Percentiles rank a stretch among this genome's conserved stretches.
phyloP scores from a whole-genome alignment of 2,329 filamentous ascomycete genomes.

The Arthrobotrys iridis region DNA sequence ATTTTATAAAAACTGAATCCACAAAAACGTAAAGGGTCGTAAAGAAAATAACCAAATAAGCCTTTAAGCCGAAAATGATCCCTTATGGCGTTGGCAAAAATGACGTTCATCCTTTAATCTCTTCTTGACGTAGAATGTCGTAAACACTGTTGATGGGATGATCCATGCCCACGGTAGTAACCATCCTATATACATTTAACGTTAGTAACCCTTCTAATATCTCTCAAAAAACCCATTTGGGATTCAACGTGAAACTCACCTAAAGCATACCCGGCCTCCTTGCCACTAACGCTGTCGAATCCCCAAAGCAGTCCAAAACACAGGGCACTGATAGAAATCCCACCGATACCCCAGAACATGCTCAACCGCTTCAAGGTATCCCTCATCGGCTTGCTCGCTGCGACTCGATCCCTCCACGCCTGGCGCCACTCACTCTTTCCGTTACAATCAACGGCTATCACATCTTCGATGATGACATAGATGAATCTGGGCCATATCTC shows the following conservation, averaged over 20 bases:
- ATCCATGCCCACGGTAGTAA: constrained; percentile 49
- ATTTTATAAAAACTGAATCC: not conserved
- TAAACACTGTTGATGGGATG: constrained; percentile 44
- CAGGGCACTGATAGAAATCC: constrained; percentile 33
- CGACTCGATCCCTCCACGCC: constrained; percentile 42
- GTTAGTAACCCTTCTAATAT: constrained; percentile 8
- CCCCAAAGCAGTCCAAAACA: constrained; percentile 50
- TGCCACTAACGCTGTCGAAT: constrained; percentile 45
- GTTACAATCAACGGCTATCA: constrained; percentile 53
- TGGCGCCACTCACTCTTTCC: constrained; percentile 49
- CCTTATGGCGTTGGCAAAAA: constrained; percentile 45
- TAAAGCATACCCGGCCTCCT: constrained; percentile 49
- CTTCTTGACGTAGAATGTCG: constrained; percentile 53
- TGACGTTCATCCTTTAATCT: constrained; percentile 50
- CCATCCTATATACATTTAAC: constrained; percentile 27
- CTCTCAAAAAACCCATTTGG: not conserved
- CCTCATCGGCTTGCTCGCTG: constrained; percentile 48
- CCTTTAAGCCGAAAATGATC: constrained; percentile 43
- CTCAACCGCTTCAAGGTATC: constrained; percentile 42
- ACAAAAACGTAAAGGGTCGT: not conserved
- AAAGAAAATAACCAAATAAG: not conserved
- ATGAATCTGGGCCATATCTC: constrained; percentile 50
- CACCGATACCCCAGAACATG: constrained; percentile 45
- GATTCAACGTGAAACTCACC: no score
- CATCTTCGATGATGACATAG: constrained; percentile 52